Percentiles rank a stretch among this genome's conserved stretches.
Conservation (phyloP, 2,329 filamentous ascomycete species). For the Ceratocystis colombiana region DNA sequence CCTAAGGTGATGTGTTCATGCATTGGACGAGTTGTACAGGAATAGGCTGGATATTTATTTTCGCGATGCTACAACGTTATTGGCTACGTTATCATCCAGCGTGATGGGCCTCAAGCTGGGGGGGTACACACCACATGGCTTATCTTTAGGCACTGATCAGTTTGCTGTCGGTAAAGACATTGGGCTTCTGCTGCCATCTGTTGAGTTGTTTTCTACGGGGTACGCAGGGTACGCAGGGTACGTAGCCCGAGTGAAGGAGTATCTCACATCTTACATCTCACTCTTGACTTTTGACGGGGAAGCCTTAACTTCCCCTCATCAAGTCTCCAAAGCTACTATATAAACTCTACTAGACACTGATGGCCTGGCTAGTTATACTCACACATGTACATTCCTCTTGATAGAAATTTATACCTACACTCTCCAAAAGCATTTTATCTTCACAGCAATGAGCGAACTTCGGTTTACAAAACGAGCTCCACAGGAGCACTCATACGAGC, state of each 20-base stretch:
- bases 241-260: too few relatives aligned
- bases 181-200: not conserved
- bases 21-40: not conserved
- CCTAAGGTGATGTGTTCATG: not conserved
- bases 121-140: not conserved
- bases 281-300: not conserved
- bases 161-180: not conserved
- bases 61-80: not conserved
- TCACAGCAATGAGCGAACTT: not conserved
- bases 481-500: slow-evolving; percentile 16
- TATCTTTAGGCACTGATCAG: not conserved
- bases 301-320: not conserved
- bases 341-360: not conserved
- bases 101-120: not conserved
- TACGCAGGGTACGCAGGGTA: too few relatives aligned
- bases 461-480: slow-evolving; percentile 8
- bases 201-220: not conserved
- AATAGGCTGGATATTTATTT: not conserved
- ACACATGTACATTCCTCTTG: too few relatives aligned
- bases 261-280: not conserved
- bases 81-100: not conserved
- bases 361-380: not conserved
- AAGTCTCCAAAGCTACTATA: not conserved
- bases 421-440: not conserved
- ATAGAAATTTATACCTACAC: not conserved